Conservation (phyloP, 371 early-diverging fungal species). For the Choanephora cucurbitarum region DNA sequence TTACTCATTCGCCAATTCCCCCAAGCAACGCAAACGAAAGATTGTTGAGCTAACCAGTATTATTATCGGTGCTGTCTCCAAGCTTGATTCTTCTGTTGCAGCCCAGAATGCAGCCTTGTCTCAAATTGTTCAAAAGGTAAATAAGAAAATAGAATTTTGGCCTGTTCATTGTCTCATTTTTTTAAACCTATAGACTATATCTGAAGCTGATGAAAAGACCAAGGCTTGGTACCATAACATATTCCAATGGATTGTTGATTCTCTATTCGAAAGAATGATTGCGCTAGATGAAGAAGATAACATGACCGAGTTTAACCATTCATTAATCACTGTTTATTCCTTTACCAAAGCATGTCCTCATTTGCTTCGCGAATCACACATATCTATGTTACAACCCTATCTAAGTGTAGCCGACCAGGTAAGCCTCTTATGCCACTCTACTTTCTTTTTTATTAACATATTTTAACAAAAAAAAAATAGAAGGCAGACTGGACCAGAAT, state of each 20-base stretch:
- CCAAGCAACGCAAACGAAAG: constrained; percentile 44
- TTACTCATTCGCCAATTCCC: constrained; percentile 25
- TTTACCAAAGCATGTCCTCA: constrained; percentile 49
- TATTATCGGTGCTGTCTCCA: constrained; percentile 52
- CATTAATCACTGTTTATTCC: constrained; percentile 41
- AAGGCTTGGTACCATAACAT: constrained; percentile 41
- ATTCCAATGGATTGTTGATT: constrained; percentile 67
- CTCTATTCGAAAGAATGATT: constrained; percentile 65
- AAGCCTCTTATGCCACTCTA: constrained; percentile 17
- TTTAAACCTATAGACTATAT: constrained; percentile 27
- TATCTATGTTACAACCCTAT: constrained; percentile 53
- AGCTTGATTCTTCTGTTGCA: constrained; percentile 24
- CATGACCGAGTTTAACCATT: constrained; percentile 32
- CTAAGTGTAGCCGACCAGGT: constrained; percentile 39
- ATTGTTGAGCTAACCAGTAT: constrained; percentile 41
- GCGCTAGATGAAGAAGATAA: constrained; percentile 53
- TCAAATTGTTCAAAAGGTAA: constrained; percentile 40
- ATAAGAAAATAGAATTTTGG: background rate
- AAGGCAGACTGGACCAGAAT: constrained; percentile 56
- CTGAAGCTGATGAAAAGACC: constrained; percentile 35
- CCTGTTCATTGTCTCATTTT: background rate
- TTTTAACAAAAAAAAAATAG: background rate
- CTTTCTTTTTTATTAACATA: background rate
- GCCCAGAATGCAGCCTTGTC: constrained; percentile 26
- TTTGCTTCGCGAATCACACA: constrained; percentile 43